phyloP scores from a whole-genome alignment of 495 filamentous ascomycete species.

The Sphaerosporella brunnea region DNA sequence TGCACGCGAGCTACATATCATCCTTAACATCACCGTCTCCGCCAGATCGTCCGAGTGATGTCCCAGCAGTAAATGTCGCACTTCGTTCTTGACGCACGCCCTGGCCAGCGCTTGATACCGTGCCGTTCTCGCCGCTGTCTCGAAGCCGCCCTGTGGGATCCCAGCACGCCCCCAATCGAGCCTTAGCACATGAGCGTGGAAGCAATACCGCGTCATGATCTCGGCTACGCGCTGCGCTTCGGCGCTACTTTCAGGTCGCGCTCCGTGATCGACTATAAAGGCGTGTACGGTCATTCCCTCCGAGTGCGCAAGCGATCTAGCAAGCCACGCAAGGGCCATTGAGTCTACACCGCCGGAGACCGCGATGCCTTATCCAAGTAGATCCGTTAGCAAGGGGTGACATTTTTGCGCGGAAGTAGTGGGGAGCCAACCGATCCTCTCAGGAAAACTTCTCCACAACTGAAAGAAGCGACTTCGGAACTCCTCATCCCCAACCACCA shows the following conservation, averaged over 20 bases:
- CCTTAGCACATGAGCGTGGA: conserved; percentile 11
- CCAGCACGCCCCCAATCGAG: conserved; percentile 34
- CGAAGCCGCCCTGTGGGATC: conserved; percentile 40
- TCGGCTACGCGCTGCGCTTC: conserved; percentile 48
- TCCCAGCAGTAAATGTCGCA: conserved; percentile 47
- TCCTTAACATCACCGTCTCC: conserved; percentile 70
- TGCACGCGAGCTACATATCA: conserved; percentile 71
- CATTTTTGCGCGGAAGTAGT: too few relatives aligned
- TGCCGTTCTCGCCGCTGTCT: conserved; percentile 56
- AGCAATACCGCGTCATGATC: conserved; percentile 29
- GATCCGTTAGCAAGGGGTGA: too few relatives aligned
- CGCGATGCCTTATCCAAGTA: conserved; percentile 64
- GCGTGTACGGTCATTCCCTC: conserved; percentile 35
- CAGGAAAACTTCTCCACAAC: conserved; percentile 1
- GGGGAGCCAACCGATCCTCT: conserved; percentile 2
- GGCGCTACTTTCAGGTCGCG: conserved; percentile 44
- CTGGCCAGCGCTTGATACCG: conserved; percentile 53
- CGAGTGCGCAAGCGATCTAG: conserved; percentile 31
- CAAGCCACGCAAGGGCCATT: conserved; percentile 79
- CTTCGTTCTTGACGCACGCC: conserved; percentile 35
- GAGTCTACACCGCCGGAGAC: conserved; percentile 91
- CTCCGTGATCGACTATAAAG: conserved; percentile 64
- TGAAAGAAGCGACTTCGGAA: not conserved
- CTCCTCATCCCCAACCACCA: conserved; percentile 4
- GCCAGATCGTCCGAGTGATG: conserved; percentile 80